These are phyloP conservation scores for Aspergillus niger DNA, from an alignment of 2,329 filamentous ascomycete species.

Conservation along the genomic window DNA sequence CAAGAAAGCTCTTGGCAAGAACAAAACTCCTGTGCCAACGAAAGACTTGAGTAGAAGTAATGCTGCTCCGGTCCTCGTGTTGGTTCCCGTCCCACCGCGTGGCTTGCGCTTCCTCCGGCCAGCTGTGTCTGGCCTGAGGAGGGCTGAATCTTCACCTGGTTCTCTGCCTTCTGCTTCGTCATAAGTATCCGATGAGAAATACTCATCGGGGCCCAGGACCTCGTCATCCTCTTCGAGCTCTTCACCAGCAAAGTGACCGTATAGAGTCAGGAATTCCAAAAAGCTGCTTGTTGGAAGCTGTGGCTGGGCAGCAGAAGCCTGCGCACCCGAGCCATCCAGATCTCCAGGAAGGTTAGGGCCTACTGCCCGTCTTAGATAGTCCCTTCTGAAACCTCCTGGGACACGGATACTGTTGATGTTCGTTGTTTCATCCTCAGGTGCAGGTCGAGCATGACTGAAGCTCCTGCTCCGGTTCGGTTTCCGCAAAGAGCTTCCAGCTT, in stretches of 20 bases:
- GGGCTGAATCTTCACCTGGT: slow-evolving; percentile 82
- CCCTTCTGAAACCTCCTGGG: slow-evolving; percentile 88
- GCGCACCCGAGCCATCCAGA: slow-evolving; percentile 40
- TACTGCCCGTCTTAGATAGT: slow-evolving; percentile 79
- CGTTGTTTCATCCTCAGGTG: slow-evolving; percentile 75
- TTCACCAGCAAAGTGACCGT: slow-evolving; percentile 96
- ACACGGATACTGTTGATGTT: slow-evolving; percentile 91
- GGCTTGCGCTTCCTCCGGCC: slow-evolving; percentile 73
- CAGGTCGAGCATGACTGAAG: slow-evolving; percentile 75
- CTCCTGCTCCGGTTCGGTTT: slow-evolving; percentile 80
- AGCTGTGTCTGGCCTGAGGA: slow-evolving; percentile 70
- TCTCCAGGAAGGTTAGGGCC: slow-evolving; percentile 45
- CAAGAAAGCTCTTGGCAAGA: slow-evolving; percentile 87
- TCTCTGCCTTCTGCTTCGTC: slow-evolving; percentile 65
- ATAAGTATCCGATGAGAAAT: slow-evolving; percentile 78
- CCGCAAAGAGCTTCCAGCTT: slow-evolving; percentile 60
- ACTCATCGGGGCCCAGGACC: slow-evolving; percentile 80
- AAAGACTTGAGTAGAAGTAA: slow-evolving; percentile 94
- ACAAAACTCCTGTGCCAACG: slow-evolving; percentile 92
- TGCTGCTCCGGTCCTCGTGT: slow-evolving; percentile 75
- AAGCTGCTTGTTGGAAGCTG: slow-evolving; percentile 87
- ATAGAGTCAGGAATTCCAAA: slow-evolving; percentile 90
- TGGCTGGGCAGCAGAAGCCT: slow-evolving; percentile 38
- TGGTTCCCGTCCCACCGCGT: slow-evolving; percentile 72
- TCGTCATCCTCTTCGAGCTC: slow-evolving; percentile 97